phyloP scores from a whole-genome alignment of 495 filamentous ascomycete genomes.

The Penicillium flavigenum region DNA sequence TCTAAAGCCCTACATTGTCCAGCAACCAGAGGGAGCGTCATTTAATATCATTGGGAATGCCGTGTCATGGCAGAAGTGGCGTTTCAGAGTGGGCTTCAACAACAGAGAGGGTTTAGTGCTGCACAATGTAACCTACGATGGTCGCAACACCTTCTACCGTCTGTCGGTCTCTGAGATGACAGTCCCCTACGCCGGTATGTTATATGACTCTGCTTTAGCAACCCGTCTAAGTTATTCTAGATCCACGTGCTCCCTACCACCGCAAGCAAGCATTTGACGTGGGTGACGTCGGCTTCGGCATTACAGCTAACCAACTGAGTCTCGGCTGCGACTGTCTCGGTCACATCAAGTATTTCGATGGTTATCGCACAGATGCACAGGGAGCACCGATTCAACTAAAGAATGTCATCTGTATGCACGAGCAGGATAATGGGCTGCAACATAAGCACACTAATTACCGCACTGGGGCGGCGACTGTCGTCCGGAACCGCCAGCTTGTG shows the following conservation, averaged over 20 bases:
- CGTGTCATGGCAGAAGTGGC: constrained; percentile 67
- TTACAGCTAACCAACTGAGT: constrained; percentile 64
- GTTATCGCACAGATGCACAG: constrained; percentile 52
- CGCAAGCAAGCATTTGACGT: constrained; percentile 74
- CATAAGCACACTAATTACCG: constrained; percentile 74
- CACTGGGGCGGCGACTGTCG: constrained; percentile 56
- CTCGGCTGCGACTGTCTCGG: constrained; percentile 71
- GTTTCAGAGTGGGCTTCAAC: constrained; percentile 65
- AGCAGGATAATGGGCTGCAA: constrained; percentile 66
- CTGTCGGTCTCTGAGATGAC: constrained; percentile 78
- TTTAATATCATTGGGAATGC: constrained; percentile 51
- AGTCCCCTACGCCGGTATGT: constrained; percentile 56
- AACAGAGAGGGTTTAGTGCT: constrained; percentile 61
- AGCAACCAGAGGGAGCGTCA: constrained; percentile 75
- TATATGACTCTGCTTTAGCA: background rate
- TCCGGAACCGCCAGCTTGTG: constrained; percentile 61
- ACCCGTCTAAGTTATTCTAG: constrained; percentile 29
- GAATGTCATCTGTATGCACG: constrained; percentile 67
- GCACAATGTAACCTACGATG: constrained; percentile 68
- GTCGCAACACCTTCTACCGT: constrained; percentile 68
- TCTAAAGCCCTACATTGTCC: constrained; percentile 73
- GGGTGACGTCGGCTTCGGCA: constrained; percentile 65
- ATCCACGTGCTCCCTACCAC: constrained; percentile 67
- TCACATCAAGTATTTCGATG: constrained; percentile 65
- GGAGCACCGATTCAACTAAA: constrained; percentile 54